phyloP scores from a whole-genome alignment of 1,284 basidiomycete species.

The Ganoderma meredithae region DNA sequence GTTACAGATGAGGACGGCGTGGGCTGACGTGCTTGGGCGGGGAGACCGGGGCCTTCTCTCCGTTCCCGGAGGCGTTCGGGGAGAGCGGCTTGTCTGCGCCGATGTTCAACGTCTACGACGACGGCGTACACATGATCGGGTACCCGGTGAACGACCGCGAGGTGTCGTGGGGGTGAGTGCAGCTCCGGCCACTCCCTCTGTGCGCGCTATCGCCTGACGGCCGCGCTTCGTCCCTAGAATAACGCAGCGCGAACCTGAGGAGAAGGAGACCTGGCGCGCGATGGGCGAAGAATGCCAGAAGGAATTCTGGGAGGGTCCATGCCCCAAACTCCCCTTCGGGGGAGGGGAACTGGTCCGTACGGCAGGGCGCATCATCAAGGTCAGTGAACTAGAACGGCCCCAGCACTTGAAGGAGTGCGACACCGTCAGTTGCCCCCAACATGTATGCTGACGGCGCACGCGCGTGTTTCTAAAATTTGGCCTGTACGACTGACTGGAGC shows the following conservation, averaged over 20 bases:
- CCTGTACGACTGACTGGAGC: constrained; percentile 53
- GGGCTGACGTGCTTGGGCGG: not conserved
- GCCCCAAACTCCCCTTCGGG: constrained; percentile 45
- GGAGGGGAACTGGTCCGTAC: constrained; percentile 46
- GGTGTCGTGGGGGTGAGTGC: constrained; percentile 51
- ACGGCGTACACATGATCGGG: constrained; percentile 48
- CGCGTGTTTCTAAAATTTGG: constrained; percentile 45
- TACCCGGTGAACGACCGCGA: constrained; percentile 46
- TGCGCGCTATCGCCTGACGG: not conserved
- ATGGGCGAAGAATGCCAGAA: constrained; percentile 44
- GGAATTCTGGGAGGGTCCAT: constrained; percentile 42
- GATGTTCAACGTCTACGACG: constrained; percentile 47
- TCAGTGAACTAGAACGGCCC: constrained; percentile 22
- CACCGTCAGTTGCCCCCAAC: not conserved
- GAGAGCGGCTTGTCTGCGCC: constrained; percentile 15
- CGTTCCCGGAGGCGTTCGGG: constrained; percentile 37
- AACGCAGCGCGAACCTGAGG: constrained; percentile 47
- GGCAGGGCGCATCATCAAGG: constrained; percentile 49
- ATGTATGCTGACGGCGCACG: not conserved
- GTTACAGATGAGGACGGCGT: not conserved
- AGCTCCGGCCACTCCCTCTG: not conserved
- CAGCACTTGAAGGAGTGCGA: not conserved
- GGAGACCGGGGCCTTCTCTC: constrained; percentile 47
- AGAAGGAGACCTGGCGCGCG: constrained; percentile 51
- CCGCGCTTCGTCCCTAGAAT: constrained; percentile 38